These are phyloP conservation scores for Vanilla planifolia DNA, from an alignment of 106 monocot species.

Conservation along the genomic window DNA sequence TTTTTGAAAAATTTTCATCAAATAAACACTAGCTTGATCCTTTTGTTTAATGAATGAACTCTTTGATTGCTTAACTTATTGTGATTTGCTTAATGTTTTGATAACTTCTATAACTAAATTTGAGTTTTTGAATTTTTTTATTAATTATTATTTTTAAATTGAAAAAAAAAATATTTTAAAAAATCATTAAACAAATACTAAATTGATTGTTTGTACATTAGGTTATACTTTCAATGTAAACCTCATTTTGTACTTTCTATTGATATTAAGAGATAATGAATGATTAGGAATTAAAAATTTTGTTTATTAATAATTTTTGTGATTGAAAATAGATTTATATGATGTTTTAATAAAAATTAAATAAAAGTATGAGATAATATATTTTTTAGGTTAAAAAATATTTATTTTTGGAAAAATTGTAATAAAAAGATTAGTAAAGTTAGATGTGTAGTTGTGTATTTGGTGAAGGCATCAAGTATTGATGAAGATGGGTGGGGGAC, in stretches of 20 bases:
- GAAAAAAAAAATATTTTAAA: no score
- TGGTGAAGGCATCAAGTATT: not conserved
- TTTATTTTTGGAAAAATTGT: no score
- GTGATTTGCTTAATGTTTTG: no score
- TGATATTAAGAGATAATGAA: no score
- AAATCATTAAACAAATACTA: no score
- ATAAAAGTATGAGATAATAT: not conserved
- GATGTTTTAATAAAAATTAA: not conserved
- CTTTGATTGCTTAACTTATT: no score
- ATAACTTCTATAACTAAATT: no score
- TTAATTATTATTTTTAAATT: slow-evolving; percentile 2
- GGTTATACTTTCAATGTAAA: not conserved
- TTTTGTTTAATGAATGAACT: no score
- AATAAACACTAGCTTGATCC: no score
- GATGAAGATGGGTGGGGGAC: not conserved
- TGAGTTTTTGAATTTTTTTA: not conserved
- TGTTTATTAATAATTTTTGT: slow-evolving; percentile 2
- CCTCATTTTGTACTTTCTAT: no score
- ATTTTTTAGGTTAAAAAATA: not conserved
- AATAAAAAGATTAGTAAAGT: no score
- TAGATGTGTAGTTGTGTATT: slow-evolving; percentile 2
- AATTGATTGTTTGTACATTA: not conserved
- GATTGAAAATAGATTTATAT: not conserved
- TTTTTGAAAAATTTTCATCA: no score
- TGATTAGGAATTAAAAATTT: not conserved